Conservation (phyloP, 1,284 basidiomycete species). For the Chiua sp. region DNA sequence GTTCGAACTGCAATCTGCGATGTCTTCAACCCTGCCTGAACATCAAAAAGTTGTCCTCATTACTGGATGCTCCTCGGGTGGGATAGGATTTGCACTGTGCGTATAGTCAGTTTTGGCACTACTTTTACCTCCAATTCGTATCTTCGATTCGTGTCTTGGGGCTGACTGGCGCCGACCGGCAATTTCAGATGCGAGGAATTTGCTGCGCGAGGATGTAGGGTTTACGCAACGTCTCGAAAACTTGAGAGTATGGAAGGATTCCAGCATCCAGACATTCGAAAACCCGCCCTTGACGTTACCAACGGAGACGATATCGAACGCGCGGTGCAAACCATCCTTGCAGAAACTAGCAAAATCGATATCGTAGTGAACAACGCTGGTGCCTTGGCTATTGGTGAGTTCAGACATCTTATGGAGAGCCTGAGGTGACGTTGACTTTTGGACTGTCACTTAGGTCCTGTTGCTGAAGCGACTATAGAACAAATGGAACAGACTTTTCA, state of each 20-base stretch:
- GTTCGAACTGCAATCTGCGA: too few species aligned
- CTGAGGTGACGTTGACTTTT: neutral
- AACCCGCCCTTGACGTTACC: conserved; percentile 57
- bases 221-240: conserved; percentile 69
- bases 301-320: conserved; percentile 53
- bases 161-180: neutral
- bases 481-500: conserved; percentile 58
- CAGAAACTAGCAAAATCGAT: conserved; percentile 60
- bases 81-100: conserved; percentile 70
- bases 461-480: conserved; percentile 65
- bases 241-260: conserved; percentile 59
- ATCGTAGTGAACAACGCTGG: conserved; percentile 75
- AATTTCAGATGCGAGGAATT: conserved; percentile 60
- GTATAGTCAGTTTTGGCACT: conserved; percentile 31
- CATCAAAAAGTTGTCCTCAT: conserved; percentile 56
- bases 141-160: neutral
- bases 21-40: neutral
- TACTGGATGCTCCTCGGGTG: conserved; percentile 72
- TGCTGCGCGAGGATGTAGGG: conserved; percentile 57
- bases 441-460: conserved; percentile 51
- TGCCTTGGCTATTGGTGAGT: conserved; percentile 44
- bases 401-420: neutral
- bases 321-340: conserved; percentile 49
- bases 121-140: too few species aligned
- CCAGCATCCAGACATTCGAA: conserved; percentile 45